Evolutionary conservation across 768 basidiomycete genomes (phyloP).

Genomic region (Lentinula sp.): DNA sequence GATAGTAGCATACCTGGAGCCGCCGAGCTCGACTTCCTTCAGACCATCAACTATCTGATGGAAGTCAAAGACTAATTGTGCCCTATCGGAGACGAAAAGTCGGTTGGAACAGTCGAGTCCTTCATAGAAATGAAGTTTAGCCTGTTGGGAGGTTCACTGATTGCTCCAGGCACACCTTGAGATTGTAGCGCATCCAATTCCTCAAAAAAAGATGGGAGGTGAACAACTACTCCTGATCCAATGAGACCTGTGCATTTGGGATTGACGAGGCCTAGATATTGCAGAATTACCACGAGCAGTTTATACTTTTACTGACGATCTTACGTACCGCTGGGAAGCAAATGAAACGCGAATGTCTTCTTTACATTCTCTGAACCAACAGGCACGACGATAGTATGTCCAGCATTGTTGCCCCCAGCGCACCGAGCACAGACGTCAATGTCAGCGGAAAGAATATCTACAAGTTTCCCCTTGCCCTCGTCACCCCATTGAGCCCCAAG

Average conservation of each 20-base stretch:
- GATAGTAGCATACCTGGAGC: conserved; percentile 50
- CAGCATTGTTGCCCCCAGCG: conserved; percentile 98
- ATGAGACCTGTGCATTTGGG: conserved; percentile 81
- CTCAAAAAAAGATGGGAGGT: conserved; percentile 89
- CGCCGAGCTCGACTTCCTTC: conserved; percentile 96
- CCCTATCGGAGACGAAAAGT: conserved; percentile 91
- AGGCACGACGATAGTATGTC: conserved; percentile 93
- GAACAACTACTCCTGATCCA: conserved; percentile 94
- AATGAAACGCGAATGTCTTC: conserved; percentile 92
- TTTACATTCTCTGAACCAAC: conserved; percentile 59
- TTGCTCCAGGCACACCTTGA: conserved; percentile 53
- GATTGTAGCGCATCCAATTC: conserved; percentile 83
- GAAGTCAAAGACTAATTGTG: conserved; percentile 97
- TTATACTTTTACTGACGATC: conserved; percentile 20
- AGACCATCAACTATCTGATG: conserved; percentile 99
- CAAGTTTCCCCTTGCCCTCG: conserved; percentile 93
- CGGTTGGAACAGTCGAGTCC: conserved; percentile 83
- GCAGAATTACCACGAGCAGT: conserved; percentile 36
- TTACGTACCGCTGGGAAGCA: conserved; percentile 73
- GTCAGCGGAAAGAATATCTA: conserved; percentile 89
- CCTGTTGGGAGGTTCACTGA: background rate
- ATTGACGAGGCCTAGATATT: conserved; percentile 55
- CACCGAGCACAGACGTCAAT: conserved; percentile 92
- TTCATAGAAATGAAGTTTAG: conserved; percentile 20
- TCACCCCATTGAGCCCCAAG: conserved; percentile 91